phyloP scores from a whole-genome alignment of 805 yeast species.

The Pichia deserticola region DNA sequence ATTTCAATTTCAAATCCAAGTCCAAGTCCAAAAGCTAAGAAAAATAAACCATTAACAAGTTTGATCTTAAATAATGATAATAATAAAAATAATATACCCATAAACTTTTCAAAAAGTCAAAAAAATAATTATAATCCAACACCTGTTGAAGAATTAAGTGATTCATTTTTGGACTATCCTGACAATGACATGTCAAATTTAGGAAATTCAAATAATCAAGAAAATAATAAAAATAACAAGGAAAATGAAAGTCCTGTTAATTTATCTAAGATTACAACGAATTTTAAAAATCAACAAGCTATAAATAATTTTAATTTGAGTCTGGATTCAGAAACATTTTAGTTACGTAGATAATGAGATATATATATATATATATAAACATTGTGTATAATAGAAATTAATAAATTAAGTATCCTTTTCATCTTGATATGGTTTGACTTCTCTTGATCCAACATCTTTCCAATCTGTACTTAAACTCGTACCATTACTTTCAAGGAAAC shows the following conservation, averaged over 20 bases:
- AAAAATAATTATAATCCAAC: constrained; percentile 6
- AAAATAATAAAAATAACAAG: not conserved
- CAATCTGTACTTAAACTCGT: constrained; percentile 91
- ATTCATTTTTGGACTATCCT: constrained; percentile 17
- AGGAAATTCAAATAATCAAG: not conserved
- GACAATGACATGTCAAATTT: constrained; percentile 1
- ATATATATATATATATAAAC: not conserved
- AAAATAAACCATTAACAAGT: not conserved
- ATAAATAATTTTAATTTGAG: constrained; percentile 4
- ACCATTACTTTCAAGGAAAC: constrained; percentile 88
- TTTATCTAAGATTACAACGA: not conserved
- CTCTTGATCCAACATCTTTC: constrained; percentile 69
- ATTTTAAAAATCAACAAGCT: not conserved
- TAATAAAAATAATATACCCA: constrained; percentile 11
- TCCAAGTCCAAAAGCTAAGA: not conserved
- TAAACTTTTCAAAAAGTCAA: constrained; percentile 9
- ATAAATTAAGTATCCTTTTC: not conserved
- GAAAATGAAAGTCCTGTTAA: not conserved
- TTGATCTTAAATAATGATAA: not conserved
- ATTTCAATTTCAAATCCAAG: not conserved
- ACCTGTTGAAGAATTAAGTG: constrained; percentile 23
- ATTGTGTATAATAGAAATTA: not conserved
- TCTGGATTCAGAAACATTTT: constrained; percentile 10
- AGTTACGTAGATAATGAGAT: not conserved
- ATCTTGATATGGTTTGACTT: constrained; percentile 32